These are phyloP conservation scores for Triticum dicoccoides DNA, from an alignment of 176 grass and related monocot genomes.

Conservation along the genomic window DNA sequence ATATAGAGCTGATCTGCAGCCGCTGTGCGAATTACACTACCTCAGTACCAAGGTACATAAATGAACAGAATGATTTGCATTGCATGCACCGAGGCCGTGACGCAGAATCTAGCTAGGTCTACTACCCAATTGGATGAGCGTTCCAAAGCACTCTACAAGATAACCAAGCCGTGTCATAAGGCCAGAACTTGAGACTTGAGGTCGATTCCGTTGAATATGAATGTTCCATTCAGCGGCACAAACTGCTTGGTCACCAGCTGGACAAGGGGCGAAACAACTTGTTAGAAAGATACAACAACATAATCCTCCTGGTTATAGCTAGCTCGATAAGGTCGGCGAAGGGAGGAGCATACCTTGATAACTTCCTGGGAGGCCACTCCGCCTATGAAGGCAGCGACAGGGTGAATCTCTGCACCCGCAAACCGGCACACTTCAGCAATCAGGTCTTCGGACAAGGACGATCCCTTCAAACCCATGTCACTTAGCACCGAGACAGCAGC, in stretches of 20 bases:
- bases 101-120: slow-evolving; percentile 7
- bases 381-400: slow-evolving; percentile 80
- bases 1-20: neutral
- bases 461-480: slow-evolving; percentile 68
- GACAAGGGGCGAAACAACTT: slow-evolving; percentile 8
- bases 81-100: slow-evolving; percentile 6
- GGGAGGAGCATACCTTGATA: slow-evolving; percentile 59
- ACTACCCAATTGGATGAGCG: neutral
- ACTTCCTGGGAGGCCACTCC: slow-evolving; percentile 88
- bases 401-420: slow-evolving; percentile 71
- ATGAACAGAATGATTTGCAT: neutral
- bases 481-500: slow-evolving; percentile 63
- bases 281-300: neutral
- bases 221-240: slow-evolving; percentile 71
- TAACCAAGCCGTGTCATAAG: slow-evolving; percentile 34
- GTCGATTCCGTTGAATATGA: slow-evolving; percentile 95
- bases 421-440: slow-evolving; percentile 82
- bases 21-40: neutral
- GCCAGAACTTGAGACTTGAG: slow-evolving; percentile 83
- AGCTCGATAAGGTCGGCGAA: neutral
- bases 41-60: neutral
- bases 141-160: neutral
- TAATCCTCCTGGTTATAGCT: slow-evolving; percentile 1
- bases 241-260: slow-evolving; percentile 95
- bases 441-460: slow-evolving; percentile 65